A percentile compares a stretch with the other conserved stretches of the same genome.
Evolutionary conservation across 257 asterid genomes (phyloP).

Genomic region (Parsonsia alboflavescens): DNA sequence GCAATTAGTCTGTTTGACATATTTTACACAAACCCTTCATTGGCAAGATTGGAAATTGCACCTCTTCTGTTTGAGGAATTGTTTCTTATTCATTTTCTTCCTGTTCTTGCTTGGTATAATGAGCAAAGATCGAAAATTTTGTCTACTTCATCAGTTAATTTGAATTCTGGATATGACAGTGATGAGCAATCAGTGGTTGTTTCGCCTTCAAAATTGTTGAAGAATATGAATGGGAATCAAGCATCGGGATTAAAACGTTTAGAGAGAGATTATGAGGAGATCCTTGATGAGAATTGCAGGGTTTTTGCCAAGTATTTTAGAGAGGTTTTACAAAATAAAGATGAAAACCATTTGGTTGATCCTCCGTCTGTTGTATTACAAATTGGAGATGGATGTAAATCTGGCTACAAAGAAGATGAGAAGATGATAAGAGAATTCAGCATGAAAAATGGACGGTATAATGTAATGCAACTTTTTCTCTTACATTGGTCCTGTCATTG

Average conservation of each 20-base stretch:
- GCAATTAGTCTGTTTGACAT: slow-evolving; percentile 39
- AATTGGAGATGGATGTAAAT: slow-evolving; percentile 8
- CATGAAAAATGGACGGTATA: slow-evolving; percentile 61
- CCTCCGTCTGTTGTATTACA: slow-evolving; percentile 36
- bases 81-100: slow-evolving; percentile 48
- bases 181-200: slow-evolving; percentile 33
- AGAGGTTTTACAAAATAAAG: slow-evolving; percentile 31
- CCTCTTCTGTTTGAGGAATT: slow-evolving; percentile 54
- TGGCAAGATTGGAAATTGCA: slow-evolving; percentile 54
- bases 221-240: slow-evolving; percentile 52
- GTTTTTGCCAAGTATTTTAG: slow-evolving; percentile 43
- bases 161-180: slow-evolving; percentile 22
- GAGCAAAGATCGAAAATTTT: slow-evolving; percentile 32
- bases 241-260: slow-evolving; percentile 43
- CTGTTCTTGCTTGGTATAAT: slow-evolving; percentile 52
- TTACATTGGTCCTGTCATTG: neutral
- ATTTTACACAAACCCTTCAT: slow-evolving; percentile 38
- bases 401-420: slow-evolving; percentile 17
- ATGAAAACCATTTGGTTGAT: slow-evolving; percentile 16
- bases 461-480: slow-evolving; percentile 51
- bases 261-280: slow-evolving; percentile 55
- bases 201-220: slow-evolving; percentile 33
- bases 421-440: slow-evolving; percentile 31
- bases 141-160: slow-evolving; percentile 12
- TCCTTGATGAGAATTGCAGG: slow-evolving; percentile 58